Percentiles rank a stretch among this genome's conserved stretches.
These are phyloP conservation scores for Ceratobasidium theobromae DNA, from an alignment of 1,284 basidiomycete species.

Conservation along the genomic window DNA sequence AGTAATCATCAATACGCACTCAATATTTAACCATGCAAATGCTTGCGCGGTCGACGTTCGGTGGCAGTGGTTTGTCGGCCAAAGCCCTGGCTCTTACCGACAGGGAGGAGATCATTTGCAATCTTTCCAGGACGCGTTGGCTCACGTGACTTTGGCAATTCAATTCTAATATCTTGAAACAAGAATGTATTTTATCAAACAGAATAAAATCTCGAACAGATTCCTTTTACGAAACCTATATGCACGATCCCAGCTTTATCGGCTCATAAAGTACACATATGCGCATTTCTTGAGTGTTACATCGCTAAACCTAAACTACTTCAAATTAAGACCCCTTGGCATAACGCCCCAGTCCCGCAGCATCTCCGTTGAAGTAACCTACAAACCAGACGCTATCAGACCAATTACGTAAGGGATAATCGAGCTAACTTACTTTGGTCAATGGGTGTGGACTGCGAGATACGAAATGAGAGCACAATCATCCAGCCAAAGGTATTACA, in stretches of 20 bases:
- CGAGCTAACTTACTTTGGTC: constrained; percentile 56
- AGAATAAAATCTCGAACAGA: no score
- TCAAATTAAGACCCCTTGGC: constrained; percentile 32
- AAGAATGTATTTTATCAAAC: background rate
- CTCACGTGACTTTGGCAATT: background rate
- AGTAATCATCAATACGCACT: background rate
- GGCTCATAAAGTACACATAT: no score
- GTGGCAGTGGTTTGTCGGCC: background rate
- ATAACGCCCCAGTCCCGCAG: constrained; percentile 31
- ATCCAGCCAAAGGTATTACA: constrained; percentile 44
- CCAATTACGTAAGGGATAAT: background rate
- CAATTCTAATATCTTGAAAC: no score
- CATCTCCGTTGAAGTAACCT: constrained; percentile 35
- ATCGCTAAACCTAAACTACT: no score
- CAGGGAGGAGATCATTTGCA: background rate
- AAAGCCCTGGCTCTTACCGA: background rate
- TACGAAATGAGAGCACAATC: background rate
- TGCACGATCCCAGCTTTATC: background rate
- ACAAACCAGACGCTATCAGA: background rate
- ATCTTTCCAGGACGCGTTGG: background rate
- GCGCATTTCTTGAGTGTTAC: no score
- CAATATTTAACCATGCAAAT: background rate
- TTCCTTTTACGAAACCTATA: no score
- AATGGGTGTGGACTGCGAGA: constrained; percentile 19
- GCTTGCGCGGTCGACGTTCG: background rate